Conservation (phyloP, 1,284 basidiomycete species). For the Rhodotorula sp. region DNA sequence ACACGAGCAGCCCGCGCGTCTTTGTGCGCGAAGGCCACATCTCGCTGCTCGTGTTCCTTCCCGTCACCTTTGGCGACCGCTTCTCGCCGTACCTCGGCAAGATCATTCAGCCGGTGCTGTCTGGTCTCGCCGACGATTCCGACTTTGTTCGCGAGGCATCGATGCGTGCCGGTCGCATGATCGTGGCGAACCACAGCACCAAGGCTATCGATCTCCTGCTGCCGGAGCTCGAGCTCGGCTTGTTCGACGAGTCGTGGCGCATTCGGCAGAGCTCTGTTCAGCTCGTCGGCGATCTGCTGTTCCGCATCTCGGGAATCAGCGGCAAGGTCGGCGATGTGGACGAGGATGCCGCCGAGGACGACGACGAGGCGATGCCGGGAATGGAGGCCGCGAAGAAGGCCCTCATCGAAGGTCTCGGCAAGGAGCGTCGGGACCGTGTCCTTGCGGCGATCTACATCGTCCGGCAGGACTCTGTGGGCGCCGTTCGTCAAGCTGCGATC, state of each 20-base stretch:
- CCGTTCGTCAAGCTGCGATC: conserved; percentile 85
- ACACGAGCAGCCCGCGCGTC: conserved; percentile 81
- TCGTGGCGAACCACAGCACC: conserved; percentile 89
- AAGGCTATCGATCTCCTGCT: conserved; percentile 91
- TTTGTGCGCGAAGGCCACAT: conserved; percentile 98
- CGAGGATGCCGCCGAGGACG: conserved; percentile 77
- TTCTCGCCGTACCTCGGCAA: conserved; percentile 95
- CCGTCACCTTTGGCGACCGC: conserved; percentile 90
- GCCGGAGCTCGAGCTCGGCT: conserved; percentile 89
- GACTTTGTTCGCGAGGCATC: conserved; percentile 77
- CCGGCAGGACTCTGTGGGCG: conserved; percentile 86
- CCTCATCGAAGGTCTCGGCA: conserved; percentile 81
- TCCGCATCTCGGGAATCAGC: conserved; percentile 97
- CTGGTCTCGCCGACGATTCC: conserved; percentile 87
- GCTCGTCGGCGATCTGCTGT: conserved; percentile 89
- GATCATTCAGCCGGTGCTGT: conserved; percentile 89
- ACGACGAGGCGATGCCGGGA: conserved; percentile 53
- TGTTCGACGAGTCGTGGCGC: conserved; percentile 93
- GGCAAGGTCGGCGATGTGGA: conserved; percentile 76
- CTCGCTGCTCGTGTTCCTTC: conserved; percentile 92
- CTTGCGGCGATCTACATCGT: conserved; percentile 88
- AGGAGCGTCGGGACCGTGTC: conserved; percentile 84
- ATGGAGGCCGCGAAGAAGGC: conserved; percentile 76
- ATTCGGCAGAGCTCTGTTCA: conserved; percentile 91
- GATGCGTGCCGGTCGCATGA: conserved; percentile 98